Evolutionary conservation across 2,329 filamentous ascomycete genomes (phyloP).

Genomic region (Diatrype stigma): DNA sequence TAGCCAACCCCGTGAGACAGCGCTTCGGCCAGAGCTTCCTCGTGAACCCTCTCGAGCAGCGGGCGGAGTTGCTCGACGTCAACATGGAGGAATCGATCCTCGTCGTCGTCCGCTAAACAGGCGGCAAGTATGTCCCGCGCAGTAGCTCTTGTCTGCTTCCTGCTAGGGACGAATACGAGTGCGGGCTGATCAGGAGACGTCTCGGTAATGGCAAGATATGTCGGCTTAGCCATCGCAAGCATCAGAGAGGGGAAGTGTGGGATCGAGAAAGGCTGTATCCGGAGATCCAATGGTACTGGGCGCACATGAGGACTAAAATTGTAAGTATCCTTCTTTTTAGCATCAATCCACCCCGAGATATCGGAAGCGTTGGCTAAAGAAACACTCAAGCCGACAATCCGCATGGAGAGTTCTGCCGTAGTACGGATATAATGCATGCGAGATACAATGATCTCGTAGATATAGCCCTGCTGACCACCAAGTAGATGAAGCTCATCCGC

Average conservation of each 20-base stretch:
- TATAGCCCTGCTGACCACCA: constrained; percentile 78
- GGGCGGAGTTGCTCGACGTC: constrained; percentile 77
- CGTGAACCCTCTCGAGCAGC: constrained; percentile 77
- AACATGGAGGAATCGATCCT: constrained; percentile 88
- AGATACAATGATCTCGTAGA: constrained; percentile 96
- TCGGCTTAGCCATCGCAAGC: constrained; percentile 96
- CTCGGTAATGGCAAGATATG: constrained; percentile 83
- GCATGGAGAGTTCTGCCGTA: constrained; percentile 77
- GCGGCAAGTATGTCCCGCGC: constrained; percentile 85
- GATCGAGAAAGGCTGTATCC: constrained; percentile 92
- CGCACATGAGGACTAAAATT: constrained; percentile 95
- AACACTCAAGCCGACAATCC: constrained; percentile 86
- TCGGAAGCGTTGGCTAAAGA: constrained; percentile 91
- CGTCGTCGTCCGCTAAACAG: constrained; percentile 82
- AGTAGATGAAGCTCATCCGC: constrained; percentile 94
- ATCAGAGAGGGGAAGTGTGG: constrained; percentile 97
- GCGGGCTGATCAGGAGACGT: constrained; percentile 86
- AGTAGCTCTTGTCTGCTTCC: constrained; percentile 87
- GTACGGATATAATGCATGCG: constrained; percentile 95
- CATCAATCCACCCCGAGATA: constrained; percentile 96
- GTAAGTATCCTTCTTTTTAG: constrained; percentile 96
- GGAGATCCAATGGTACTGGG: constrained; percentile 83
- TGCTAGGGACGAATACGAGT: constrained; percentile 85
- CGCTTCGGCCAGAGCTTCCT: constrained; percentile 82
- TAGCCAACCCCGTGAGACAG: constrained; percentile 93